Conservation (phyloP, 306 rosid genomes). For the Cicer yamashitae region DNA sequence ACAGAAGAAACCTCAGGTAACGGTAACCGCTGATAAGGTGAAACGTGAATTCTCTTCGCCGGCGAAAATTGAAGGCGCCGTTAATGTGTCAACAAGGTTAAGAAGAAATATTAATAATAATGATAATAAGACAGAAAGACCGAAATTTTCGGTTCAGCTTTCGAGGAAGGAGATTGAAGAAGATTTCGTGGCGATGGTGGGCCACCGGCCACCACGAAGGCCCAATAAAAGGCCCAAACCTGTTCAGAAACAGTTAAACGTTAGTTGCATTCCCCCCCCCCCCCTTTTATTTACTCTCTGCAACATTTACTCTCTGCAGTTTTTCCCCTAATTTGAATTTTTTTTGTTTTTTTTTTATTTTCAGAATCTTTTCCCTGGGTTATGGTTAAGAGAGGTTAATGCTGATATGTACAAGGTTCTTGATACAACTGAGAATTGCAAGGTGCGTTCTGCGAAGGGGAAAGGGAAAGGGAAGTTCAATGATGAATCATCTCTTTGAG, state of each 20-base stretch:
- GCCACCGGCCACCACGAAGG: slow-evolving; percentile 68
- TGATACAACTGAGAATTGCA: slow-evolving; percentile 5
- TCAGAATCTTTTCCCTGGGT: too few relatives aligned
- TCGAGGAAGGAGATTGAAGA: slow-evolving; percentile 74
- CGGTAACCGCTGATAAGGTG: background rate
- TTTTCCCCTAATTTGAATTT: too few relatives aligned
- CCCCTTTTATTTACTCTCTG: background rate
- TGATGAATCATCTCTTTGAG: slow-evolving; percentile 23
- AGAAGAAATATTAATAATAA: slow-evolving; percentile 29
- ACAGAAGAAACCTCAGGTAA: background rate
- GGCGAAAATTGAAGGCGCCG: background rate
- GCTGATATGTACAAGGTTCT: slow-evolving; percentile 17
- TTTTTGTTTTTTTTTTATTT: too few relatives aligned
- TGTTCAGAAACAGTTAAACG: slow-evolving; percentile 75
- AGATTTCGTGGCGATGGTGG: slow-evolving; percentile 67
- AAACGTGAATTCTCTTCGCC: background rate
- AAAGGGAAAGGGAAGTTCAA: slow-evolving; percentile 11
- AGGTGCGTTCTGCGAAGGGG: background rate
- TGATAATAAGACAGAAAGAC: slow-evolving; percentile 29
- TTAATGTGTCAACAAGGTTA: slow-evolving; percentile 14
- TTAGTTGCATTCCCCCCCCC: slow-evolving; percentile 35
- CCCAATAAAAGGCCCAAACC: slow-evolving; percentile 66
- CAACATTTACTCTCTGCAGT: too few relatives aligned
- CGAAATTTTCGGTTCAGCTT: slow-evolving; percentile 57
- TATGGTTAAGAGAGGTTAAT: too few relatives aligned